Evolutionary conservation across 805 yeast species (phyloP).

Genomic region (Saturnispora sanitii): DNA sequence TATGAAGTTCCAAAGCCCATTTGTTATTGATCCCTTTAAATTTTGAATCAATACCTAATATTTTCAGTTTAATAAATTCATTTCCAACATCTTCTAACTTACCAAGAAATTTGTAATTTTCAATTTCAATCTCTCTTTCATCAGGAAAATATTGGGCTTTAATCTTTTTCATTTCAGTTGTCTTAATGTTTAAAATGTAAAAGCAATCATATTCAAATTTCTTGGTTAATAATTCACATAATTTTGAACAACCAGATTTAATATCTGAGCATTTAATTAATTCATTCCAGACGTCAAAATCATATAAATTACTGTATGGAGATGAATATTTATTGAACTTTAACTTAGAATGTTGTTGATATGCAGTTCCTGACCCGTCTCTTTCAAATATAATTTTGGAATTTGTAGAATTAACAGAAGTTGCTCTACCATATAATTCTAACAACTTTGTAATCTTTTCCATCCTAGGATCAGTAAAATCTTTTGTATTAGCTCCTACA

Average conservation of each 20-base stretch:
- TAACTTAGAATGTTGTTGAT: slow-evolving; percentile 38
- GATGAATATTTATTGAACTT: slow-evolving; percentile 29
- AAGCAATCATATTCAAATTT: slow-evolving; percentile 33
- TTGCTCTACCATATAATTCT: slow-evolving; percentile 49
- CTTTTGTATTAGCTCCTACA: not conserved
- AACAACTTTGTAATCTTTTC: slow-evolving; percentile 12
- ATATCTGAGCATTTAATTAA: slow-evolving; percentile 29
- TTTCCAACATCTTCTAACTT: slow-evolving; percentile 30
- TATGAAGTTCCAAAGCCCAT: slow-evolving; percentile 27
- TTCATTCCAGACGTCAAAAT: slow-evolving; percentile 29
- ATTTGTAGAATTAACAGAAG: slow-evolving; percentile 28
- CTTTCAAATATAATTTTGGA: slow-evolving; percentile 42
- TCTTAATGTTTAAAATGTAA: slow-evolving; percentile 40
- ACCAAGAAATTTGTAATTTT: slow-evolving; percentile 31
- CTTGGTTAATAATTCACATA: slow-evolving; percentile 31
- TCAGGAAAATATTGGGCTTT: slow-evolving; percentile 35
- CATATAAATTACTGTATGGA: slow-evolving; percentile 22
- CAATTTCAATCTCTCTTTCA: slow-evolving; percentile 35
- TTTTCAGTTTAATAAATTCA: slow-evolving; percentile 34
- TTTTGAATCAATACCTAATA: slow-evolving; percentile 36
- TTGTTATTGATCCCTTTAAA: slow-evolving; percentile 16
- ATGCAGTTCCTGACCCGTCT: slow-evolving; percentile 59
- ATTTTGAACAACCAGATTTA: slow-evolving; percentile 9
- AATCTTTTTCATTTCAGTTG: slow-evolving; percentile 37
- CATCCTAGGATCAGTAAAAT: not conserved